Conservation (phyloP, 2,329 filamentous ascomycete genomes). For the Colletotrichum paranaense region DNA sequence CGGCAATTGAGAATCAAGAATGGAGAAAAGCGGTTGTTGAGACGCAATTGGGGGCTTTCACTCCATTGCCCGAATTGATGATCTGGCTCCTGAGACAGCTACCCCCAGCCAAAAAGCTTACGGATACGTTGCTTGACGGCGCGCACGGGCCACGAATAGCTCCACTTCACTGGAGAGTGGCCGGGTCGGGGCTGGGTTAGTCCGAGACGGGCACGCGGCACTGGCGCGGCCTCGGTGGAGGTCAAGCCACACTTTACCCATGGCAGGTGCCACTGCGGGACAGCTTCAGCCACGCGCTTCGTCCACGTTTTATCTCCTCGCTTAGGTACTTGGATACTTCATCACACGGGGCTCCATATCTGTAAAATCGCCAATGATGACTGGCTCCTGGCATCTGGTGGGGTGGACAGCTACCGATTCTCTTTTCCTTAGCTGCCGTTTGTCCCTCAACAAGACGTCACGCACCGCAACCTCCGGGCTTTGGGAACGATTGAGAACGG, state of each 20-base stretch:
- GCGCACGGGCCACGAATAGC: constrained; percentile 30
- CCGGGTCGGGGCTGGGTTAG: constrained; percentile 25
- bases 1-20: constrained; percentile 34
- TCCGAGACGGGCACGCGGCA: not conserved
- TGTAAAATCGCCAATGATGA: not conserved
- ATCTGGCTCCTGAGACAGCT: constrained; percentile 40
- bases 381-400: constrained; percentile 17
- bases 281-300: constrained; percentile 4
- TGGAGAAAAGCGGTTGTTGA: constrained; percentile 25
- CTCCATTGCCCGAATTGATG: constrained; percentile 37
- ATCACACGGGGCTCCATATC: not conserved
- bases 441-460: constrained; percentile 14
- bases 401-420: constrained; percentile 11
- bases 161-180: not conserved
- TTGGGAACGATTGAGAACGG: not conserved
- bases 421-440: not conserved
- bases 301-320: not conserved
- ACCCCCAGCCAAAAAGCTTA: constrained; percentile 47
- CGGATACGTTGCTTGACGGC: constrained; percentile 46
- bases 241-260: not conserved
- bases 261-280: not conserved
- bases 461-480: constrained; percentile 7
- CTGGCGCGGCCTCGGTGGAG: not conserved
- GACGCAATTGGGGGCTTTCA: constrained; percentile 36
- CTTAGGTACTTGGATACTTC: not conserved